Percentiles rank a stretch among this genome's conserved stretches.
phyloP scores from a whole-genome alignment of 106 monocot genomes.

The Dendrobium nobile region DNA sequence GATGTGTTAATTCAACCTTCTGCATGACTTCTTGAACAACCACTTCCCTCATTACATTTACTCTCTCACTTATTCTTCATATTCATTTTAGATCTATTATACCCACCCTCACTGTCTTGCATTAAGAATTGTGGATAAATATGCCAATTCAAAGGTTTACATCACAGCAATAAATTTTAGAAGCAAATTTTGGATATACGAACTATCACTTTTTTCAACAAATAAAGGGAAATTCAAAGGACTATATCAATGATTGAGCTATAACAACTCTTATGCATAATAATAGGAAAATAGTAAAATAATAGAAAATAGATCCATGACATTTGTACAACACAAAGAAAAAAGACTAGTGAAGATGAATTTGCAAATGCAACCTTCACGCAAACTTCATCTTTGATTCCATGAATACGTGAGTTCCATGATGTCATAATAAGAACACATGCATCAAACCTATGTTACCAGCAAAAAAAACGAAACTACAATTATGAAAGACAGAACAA shows the following conservation, averaged over 20 bases:
- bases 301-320: neutral
- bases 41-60: neutral
- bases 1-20: neutral
- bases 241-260: neutral
- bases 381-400: neutral
- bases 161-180: neutral
- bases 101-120: neutral
- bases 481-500: neutral
- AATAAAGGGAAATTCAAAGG: neutral
- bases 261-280: neutral
- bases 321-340: neutral
- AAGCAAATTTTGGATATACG: neutral
- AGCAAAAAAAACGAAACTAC: neutral
- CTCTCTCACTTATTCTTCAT: neutral
- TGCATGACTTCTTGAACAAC: neutral
- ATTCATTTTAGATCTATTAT: neutral
- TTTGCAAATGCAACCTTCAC: neutral
- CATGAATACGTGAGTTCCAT: conserved; percentile 1
- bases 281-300: neutral
- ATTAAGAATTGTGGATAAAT: neutral
- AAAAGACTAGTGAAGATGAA: neutral
- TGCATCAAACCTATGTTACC: neutral
- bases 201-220: neutral
- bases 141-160: neutral
- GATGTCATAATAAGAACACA: neutral